Base-by-base conservation (phyloP, 768 basidiomycete genomes). In the Suillus cothurnatus region DNA sequence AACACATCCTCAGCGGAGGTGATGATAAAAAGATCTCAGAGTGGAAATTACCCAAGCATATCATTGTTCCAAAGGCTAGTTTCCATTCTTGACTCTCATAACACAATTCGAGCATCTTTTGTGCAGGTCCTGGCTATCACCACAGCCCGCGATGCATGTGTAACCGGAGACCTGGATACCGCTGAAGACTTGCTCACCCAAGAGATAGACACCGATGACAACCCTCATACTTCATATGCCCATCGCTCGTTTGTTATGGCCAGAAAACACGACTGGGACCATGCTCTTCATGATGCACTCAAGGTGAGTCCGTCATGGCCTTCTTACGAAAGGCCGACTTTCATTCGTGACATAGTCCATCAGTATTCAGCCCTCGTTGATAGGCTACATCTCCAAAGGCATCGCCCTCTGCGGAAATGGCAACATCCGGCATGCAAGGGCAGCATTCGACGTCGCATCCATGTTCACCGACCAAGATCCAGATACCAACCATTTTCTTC, bases 71-170 rank as follows among this genome's bases (percentile, higher is more conserved):
- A 26, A 50, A 50, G 7, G 26, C 2, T 3, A 1, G 26, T 26
- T 26, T 15, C 1, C 6, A 6, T 7, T 1, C 7, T 17, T 17
- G 7, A 50, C 49, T 50, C 3, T 0, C 3, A 15, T 50, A 0
- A 7, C 7, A 6, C 1, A 28, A 17, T 8, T 26, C 14, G 26
- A 50, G 26, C 49, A 26, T 50, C 6, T 15, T 5, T 26, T 3
- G 2, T 26, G 3, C 11, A 50, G 49, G 26, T 50, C 6, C 23
- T 50, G 0, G 23, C 23, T 7, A 26, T 26, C 23, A 50, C 14
- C 1, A 6, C n/a, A 23, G n/a, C 45, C 12, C 12, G n/a, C n/a
- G 0, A 6, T 23, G n/a, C 45, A n/a, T 23, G 12, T 6, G 4
- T 14, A 26, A 3, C 14, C 17, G 49, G 49, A 2, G 6, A 50